Evolutionary conservation across 2,329 filamentous ascomycete genomes (phyloP), one percentile per base, ranked within the genome.

Genomic region (Fusarium goolgardi): DNA sequence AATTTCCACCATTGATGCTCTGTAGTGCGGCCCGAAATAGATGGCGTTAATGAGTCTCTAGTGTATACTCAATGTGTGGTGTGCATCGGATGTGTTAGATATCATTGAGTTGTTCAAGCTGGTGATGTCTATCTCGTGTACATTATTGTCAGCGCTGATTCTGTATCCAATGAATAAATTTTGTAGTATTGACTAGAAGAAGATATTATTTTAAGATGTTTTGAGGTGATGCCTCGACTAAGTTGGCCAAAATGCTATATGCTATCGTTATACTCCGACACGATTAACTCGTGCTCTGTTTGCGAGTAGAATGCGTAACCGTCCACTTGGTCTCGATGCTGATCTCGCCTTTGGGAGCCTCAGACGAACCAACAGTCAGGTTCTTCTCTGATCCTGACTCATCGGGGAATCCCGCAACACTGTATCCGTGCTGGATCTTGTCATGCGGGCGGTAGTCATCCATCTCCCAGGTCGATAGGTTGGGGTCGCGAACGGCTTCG

Each of bases 371-470:
- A 11, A 53, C 40, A 12, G 72, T 74, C 50, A 74, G 34, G 37
- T 73, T 65, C 56, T 73, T 73, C 35, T 74, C 72, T 18, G 72
- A 74, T 1, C 69, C 67, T 12, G 69, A 65, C 47, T 73, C 71
- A 37, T 74, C 71, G 1, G 47, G 54, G 11, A 65, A 56, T 9
- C 66, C 67, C 0, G 45, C 25, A 0, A 73, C 59, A 3, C 27
- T 50, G 12, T 62, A 58, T 23, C 65, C 61, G 6, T 70, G 60
- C 21, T 64, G 55, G 6, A 47, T 41, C 41, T 71, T 73, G 3
- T 62, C 55, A 1, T 55, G 25, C 2, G 65, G 62, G 3, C 59
- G 56, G 25, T 71, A 73, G 10, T 72, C 59, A 2, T 73, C 67
- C 69, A 74, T 72, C 62, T 74, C 72, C 72, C 72, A 74, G 1